These are phyloP conservation scores for Cunninghamia lanceolata DNA, from an alignment of 75 land plant genomes.

Conservation along the genomic window DNA sequence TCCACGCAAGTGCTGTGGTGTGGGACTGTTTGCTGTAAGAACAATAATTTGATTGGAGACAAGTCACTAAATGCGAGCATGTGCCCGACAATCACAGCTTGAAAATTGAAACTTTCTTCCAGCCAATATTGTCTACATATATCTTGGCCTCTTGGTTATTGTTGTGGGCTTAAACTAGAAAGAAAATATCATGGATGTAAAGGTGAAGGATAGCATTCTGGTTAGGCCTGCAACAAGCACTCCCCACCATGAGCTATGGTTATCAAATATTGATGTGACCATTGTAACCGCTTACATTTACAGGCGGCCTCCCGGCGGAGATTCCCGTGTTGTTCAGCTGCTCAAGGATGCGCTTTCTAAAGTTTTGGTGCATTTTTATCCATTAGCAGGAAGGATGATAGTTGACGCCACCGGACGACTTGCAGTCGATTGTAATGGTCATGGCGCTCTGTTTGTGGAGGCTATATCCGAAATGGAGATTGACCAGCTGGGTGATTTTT, in stretches of 20 bases:
- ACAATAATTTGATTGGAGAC: too few relatives aligned
- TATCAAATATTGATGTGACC: background rate
- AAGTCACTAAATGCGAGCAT: too few relatives aligned
- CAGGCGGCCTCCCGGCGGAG: background rate
- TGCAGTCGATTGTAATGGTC: slow-evolving; percentile 60
- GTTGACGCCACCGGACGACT: slow-evolving; percentile 67
- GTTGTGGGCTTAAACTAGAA: too few relatives aligned
- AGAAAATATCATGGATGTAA: background rate
- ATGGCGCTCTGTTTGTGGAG: slow-evolving; percentile 83
- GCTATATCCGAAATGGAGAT: slow-evolving; percentile 59
- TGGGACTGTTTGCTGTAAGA: too few relatives aligned
- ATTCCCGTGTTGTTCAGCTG: slow-evolving; percentile 28
- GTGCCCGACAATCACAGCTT: too few relatives aligned
- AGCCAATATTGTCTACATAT: too few relatives aligned
- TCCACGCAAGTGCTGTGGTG: too few relatives aligned
- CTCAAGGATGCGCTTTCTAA: slow-evolving; percentile 57
- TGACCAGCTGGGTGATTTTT: slow-evolving; percentile 53
- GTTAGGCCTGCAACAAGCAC: background rate
- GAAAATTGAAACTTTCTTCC: too few relatives aligned
- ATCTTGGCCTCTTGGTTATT: too few relatives aligned
- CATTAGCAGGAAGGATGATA: slow-evolving; percentile 76
- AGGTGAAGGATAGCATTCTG: background rate
- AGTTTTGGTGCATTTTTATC: slow-evolving; percentile 64
- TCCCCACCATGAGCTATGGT: background rate
- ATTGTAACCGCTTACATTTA: background rate